phyloP scores from a whole-genome alignment of 371 early-diverging fungal species.

The Chytridium lagenaria region DNA sequence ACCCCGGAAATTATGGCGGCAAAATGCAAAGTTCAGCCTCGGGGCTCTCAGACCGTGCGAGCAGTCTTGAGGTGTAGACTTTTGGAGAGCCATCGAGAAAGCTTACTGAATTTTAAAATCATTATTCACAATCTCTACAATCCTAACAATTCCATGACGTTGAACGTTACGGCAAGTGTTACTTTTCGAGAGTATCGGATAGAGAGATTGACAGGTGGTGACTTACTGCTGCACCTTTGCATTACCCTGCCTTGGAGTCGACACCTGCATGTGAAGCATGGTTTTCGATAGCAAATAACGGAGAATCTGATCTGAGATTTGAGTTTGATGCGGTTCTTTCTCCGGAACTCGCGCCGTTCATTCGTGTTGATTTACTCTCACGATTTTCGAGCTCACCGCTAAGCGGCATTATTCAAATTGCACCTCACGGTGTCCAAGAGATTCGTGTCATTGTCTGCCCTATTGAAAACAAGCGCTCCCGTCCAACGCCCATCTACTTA shows the following conservation, averaged over 20 bases:
- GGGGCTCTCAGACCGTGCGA: constrained; percentile 41
- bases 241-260: constrained; percentile 64
- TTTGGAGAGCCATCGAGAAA: constrained; percentile 62
- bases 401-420: constrained; percentile 71
- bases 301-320: constrained; percentile 79
- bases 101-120: constrained; percentile 59
- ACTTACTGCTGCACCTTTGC: constrained; percentile 75
- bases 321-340: constrained; percentile 72
- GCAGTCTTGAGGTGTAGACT: constrained; percentile 66
- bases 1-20: constrained; percentile 17
- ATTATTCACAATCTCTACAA: constrained; percentile 71
- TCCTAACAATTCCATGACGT: constrained; percentile 62
- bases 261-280: constrained; percentile 77
- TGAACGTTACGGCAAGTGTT: constrained; percentile 64
- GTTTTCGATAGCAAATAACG: constrained; percentile 80
- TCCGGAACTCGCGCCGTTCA: constrained; percentile 64
- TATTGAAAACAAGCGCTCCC: constrained; percentile 64
- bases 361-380: constrained; percentile 76
- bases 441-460: constrained; percentile 76
- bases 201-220: constrained; percentile 73
- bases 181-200: constrained; percentile 80
- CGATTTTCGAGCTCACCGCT: constrained; percentile 85
- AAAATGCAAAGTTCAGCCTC: constrained; percentile 43
- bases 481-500: constrained; percentile 54
- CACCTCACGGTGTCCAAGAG: constrained; percentile 74